A percentile compares a stretch with the other conserved stretches of the same genome.
Evolutionary conservation across 371 early-diverging fungal species (phyloP).

Genomic region (Mortierella sp.): DNA sequence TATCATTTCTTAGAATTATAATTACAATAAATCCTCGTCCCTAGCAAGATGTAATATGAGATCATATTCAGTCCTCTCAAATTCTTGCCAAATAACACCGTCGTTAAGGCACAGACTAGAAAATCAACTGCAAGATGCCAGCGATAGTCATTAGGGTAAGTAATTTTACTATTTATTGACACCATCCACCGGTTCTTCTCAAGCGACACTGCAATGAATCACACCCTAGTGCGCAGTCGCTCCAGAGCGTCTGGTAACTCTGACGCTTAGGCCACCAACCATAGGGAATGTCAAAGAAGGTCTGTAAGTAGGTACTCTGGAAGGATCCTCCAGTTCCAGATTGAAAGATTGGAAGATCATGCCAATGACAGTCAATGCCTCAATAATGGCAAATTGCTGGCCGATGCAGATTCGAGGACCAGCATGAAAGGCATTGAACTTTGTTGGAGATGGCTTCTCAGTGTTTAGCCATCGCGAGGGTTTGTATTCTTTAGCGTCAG

Average conservation of each 20-base stretch:
- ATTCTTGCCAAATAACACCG: no score
- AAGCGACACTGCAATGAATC: no score
- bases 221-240: no score
- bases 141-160: no score
- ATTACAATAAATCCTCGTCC: no score
- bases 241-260: neutral
- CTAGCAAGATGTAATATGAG: no score
- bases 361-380: constrained; percentile 62
- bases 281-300: constrained; percentile 64
- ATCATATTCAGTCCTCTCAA: no score
- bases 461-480: constrained; percentile 73
- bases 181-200: no score
- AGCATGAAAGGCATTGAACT: constrained; percentile 60
- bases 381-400: constrained; percentile 65
- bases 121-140: no score
- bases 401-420: constrained; percentile 66
- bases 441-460: constrained; percentile 38
- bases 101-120: no score
- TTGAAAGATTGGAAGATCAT: constrained; percentile 60
- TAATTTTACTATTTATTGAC: no score
- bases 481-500: constrained; percentile 68
- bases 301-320: constrained; percentile 54
- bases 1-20: no score
- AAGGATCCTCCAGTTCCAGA: constrained; percentile 52
- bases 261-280: constrained; percentile 62